Evolutionary conservation across 2,329 filamentous ascomycete species (phyloP).

Genomic region (Alternaria sp.): DNA sequence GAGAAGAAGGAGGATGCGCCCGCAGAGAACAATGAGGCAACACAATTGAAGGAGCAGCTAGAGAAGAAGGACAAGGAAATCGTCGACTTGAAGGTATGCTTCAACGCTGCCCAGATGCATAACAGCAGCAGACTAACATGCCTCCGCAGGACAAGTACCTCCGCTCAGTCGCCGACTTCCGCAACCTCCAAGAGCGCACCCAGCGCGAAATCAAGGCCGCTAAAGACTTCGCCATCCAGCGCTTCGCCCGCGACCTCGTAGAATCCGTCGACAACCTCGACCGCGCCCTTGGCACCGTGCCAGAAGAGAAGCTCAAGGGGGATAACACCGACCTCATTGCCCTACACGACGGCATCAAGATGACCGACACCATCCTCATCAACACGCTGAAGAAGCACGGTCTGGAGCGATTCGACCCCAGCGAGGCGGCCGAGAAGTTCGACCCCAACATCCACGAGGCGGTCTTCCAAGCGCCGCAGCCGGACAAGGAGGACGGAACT

Average conservation of each 20-base stretch:
- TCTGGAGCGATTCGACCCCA: constrained; percentile 84
- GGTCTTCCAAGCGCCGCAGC: constrained; percentile 88
- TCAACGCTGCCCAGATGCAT: not conserved
- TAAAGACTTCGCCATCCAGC: constrained; percentile 90
- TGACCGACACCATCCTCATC: constrained; percentile 92
- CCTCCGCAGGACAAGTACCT: constrained; percentile 83
- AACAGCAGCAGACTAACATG: not conserved
- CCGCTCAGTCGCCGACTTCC: constrained; percentile 93
- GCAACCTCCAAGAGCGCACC: constrained; percentile 95
- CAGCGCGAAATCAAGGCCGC: constrained; percentile 86
- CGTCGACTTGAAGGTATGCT: constrained; percentile 80
- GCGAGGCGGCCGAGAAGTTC: constrained; percentile 77
- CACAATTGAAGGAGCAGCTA: constrained; percentile 66
- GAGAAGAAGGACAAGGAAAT: constrained; percentile 75
- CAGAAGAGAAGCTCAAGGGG: constrained; percentile 71
- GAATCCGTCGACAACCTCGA: constrained; percentile 98
- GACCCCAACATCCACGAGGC: constrained; percentile 97
- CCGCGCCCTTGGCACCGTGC: constrained; percentile 82
- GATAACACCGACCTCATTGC: constrained; percentile 76
- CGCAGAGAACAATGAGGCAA: constrained; percentile 29
- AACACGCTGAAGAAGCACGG: constrained; percentile 92
- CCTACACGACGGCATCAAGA: constrained; percentile 88
- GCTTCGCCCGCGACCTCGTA: constrained; percentile 92
- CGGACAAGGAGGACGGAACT: constrained; percentile 85
- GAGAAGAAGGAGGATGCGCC: constrained; percentile 56